Evolutionary conservation across 2,329 filamentous ascomycete genomes (phyloP).

Genomic region (Aureobasidium sp.): DNA sequence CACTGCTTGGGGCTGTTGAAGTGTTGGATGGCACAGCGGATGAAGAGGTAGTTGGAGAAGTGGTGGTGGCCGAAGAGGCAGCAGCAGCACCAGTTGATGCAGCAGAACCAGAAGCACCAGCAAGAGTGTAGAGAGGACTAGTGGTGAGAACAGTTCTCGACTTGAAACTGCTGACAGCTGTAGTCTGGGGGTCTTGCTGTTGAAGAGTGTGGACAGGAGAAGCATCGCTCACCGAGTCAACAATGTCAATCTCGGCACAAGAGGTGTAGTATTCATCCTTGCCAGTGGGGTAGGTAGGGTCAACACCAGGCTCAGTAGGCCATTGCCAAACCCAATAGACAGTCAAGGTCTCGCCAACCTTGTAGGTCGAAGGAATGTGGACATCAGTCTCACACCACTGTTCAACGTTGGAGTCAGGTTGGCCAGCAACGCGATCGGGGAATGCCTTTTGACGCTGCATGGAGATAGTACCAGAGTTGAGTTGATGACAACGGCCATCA

Average conservation of each 20-base stretch:
- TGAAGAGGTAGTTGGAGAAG: neutral
- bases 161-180: conserved; percentile 34
- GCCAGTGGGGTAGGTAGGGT: conserved; percentile 36
- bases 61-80: neutral
- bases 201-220: conserved; percentile 24
- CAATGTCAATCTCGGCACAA: conserved; percentile 50
- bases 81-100: neutral
- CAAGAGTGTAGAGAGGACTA: conserved; percentile 21
- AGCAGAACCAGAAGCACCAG: neutral
- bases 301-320: conserved; percentile 48
- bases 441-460: conserved; percentile 51
- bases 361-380: conserved; percentile 60
- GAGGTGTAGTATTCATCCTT: conserved; percentile 54
- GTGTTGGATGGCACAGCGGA: neutral
- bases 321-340: conserved; percentile 98
- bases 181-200: conserved; percentile 38
- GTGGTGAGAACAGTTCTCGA: conserved; percentile 35
- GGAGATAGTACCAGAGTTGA: conserved; percentile 56
- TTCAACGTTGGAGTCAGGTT: conserved; percentile 39
- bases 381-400: conserved; percentile 79
- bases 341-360: conserved; percentile 62
- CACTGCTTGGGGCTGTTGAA: neutral
- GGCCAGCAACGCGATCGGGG: conserved; percentile 48
- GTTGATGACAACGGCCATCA: conserved; percentile 83
- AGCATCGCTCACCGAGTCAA: conserved; percentile 27